Evolutionary conservation across 176 grass and related monocot genomes (phyloP).

Genomic region (Luzula sylvatica): DNA sequence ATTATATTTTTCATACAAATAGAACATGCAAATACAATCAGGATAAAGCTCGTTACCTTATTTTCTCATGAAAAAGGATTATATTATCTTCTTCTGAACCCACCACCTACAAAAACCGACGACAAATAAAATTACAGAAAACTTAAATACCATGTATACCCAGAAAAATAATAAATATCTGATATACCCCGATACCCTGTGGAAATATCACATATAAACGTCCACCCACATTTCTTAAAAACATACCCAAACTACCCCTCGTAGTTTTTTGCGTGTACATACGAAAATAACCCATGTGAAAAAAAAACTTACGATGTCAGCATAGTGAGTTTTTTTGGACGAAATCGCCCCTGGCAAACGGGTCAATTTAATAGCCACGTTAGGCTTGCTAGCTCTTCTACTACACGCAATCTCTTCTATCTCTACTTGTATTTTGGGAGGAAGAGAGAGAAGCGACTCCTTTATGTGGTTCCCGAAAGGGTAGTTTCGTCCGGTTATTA

Average conservation of each 20-base stretch:
- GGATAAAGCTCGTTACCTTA: slow-evolving; percentile 34
- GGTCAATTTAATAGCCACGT: slow-evolving; percentile 51
- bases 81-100: slow-evolving; percentile 84
- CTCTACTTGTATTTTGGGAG: slow-evolving; percentile 64
- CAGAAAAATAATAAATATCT: too few species aligned
- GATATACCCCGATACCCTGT: too few species aligned
- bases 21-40: neutral
- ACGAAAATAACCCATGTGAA: too few species aligned
- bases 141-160: slow-evolving; percentile 24
- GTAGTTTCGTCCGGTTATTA: slow-evolving; percentile 64
- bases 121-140: slow-evolving; percentile 19
- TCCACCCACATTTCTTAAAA: too few species aligned
- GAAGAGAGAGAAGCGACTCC: slow-evolving; percentile 57
- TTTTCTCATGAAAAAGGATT: slow-evolving; percentile 87
- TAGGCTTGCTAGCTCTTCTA: slow-evolving; percentile 42
- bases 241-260: too few species aligned
- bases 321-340: slow-evolving; percentile 53
- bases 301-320: slow-evolving; percentile 81
- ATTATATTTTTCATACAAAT: slow-evolving; percentile 8
- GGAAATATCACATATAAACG: too few species aligned
- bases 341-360: slow-evolving; percentile 34
- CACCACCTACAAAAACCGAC: slow-evolving; percentile 40
- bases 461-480: slow-evolving; percentile 89
- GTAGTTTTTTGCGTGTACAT: too few species aligned
- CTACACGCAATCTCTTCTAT: slow-evolving; percentile 54